Evolutionary conservation across 2,329 filamentous ascomycete genomes (phyloP).

Genomic region (Hortaea sp.): DNA sequence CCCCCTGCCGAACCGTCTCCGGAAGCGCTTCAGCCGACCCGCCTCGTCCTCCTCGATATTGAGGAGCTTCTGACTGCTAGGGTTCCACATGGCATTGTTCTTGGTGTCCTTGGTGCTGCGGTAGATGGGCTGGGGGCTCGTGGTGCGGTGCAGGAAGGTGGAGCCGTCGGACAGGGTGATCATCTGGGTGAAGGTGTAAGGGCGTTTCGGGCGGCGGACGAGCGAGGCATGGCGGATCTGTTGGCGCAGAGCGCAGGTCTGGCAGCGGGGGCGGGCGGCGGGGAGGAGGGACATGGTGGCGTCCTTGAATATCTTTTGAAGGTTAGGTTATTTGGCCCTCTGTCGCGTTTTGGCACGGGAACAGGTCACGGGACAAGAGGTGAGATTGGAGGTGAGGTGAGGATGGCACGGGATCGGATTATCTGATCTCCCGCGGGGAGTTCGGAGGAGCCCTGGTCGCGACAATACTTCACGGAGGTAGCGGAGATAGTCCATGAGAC

Average conservation of each 20-base stretch:
- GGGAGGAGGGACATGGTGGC: not conserved
- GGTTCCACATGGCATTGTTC: constrained; percentile 89
- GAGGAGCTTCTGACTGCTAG: constrained; percentile 64
- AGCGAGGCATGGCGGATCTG: constrained; percentile 77
- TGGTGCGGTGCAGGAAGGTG: constrained; percentile 70
- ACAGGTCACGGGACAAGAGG: no score
- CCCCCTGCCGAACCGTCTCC: constrained; percentile 68
- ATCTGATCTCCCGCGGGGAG: no score
- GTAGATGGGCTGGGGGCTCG: constrained; percentile 56
- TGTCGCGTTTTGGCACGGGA: no score
- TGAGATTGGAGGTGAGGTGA: no score
- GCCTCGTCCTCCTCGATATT: constrained; percentile 95
- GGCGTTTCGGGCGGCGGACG: constrained; percentile 75
- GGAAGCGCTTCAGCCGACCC: constrained; percentile 76
- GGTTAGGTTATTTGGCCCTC: no score
- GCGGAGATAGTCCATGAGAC: no score
- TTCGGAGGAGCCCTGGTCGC: no score
- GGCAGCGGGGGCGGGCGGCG: constrained; percentile 3
- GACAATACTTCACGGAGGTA: no score
- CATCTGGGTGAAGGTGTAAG: constrained; percentile 96
- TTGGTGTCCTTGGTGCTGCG: constrained; percentile 68
- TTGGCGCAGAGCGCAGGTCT: constrained; percentile 4
- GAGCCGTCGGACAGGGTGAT: constrained; percentile 85
- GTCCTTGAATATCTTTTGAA: not conserved
- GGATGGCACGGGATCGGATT: no score